These are phyloP conservation scores for Sindora glabra DNA, from an alignment of 306 rosid genomes.

Conservation along the genomic window DNA sequence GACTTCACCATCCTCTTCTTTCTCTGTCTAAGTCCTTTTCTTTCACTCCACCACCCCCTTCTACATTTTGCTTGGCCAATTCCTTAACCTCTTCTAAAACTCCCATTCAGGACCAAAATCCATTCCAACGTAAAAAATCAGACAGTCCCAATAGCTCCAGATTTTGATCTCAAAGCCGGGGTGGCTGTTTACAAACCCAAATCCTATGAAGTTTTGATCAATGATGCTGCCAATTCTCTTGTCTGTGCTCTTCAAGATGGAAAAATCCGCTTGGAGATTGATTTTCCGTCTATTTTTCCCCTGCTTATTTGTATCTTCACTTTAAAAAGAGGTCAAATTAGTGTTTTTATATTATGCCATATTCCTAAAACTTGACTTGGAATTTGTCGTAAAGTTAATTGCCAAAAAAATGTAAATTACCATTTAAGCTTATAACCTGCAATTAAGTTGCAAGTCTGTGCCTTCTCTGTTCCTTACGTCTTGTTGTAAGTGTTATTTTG, in stretches of 20 bases:
- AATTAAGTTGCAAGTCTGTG: not conserved
- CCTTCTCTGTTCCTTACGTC: too few relatives aligned
- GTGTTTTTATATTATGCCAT: not conserved
- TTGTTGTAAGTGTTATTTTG: too few relatives aligned
- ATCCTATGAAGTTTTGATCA: constrained; percentile 68
- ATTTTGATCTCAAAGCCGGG: constrained; percentile 47
- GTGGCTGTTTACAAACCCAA: constrained; percentile 81
- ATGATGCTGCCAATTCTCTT: constrained; percentile 77
- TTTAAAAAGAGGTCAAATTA: not conserved
- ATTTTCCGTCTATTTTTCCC: constrained; percentile 62
- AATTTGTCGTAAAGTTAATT: not conserved
- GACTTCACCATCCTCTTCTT: not conserved
- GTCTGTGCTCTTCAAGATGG: constrained; percentile 68
- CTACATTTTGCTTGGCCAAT: not conserved
- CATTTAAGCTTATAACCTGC: not conserved
- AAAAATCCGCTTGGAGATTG: constrained; percentile 72
- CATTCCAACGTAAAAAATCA: constrained; percentile 38
- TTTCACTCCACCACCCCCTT: constrained; percentile 12
- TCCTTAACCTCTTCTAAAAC: constrained; percentile 5
- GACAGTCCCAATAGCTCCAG: constrained; percentile 13
- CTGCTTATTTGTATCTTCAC: not conserved
- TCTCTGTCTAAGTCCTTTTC: constrained; percentile 2
- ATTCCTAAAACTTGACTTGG: not conserved
- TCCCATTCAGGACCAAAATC: constrained; percentile 19
- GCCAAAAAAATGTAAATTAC: not conserved